These are phyloP conservation scores for Castanopsis chinensis DNA, from an alignment of 306 rosid species.

Conservation along the genomic window DNA sequence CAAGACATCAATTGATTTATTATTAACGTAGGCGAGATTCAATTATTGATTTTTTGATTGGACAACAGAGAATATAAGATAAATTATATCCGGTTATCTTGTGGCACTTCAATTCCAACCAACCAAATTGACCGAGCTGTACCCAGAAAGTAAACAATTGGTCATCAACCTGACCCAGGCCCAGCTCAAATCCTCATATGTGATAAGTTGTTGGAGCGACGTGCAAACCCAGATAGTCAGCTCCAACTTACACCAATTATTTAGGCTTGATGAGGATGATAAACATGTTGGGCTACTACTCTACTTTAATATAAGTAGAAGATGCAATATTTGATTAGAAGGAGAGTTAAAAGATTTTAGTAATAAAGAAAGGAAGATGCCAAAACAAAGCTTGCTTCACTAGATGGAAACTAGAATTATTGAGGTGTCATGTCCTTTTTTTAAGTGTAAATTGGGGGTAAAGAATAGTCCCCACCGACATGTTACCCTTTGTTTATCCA, in stretches of 20 bases:
- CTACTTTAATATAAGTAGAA: neutral
- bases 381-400: slow-evolving; percentile 59
- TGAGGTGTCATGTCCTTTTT: slow-evolving; percentile 64
- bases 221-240: neutral
- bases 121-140: too few relatives aligned
- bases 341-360: slow-evolving; percentile 12
- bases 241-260: neutral
- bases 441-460: slow-evolving; percentile 24
- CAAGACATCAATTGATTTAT: too few relatives aligned
- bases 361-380: slow-evolving; percentile 31
- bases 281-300: neutral
- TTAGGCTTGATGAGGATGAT: neutral
- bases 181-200: neutral
- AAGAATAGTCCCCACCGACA: slow-evolving; percentile 47
- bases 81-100: too few relatives aligned
- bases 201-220: neutral
- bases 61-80: too few relatives aligned
- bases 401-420: slow-evolving; percentile 47
- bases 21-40: too few relatives aligned
- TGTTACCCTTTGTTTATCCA: slow-evolving; percentile 31
- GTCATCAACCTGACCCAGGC: neutral
- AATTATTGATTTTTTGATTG: too few relatives aligned
- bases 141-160: neutral
- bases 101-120: too few relatives aligned
- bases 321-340: slow-evolving; percentile 32